Evolutionary conservation across 345 rosid genomes (phyloP), one percentile per base, ranked within the genome.

Genomic region (Pseudoturritis turrita): DNA sequence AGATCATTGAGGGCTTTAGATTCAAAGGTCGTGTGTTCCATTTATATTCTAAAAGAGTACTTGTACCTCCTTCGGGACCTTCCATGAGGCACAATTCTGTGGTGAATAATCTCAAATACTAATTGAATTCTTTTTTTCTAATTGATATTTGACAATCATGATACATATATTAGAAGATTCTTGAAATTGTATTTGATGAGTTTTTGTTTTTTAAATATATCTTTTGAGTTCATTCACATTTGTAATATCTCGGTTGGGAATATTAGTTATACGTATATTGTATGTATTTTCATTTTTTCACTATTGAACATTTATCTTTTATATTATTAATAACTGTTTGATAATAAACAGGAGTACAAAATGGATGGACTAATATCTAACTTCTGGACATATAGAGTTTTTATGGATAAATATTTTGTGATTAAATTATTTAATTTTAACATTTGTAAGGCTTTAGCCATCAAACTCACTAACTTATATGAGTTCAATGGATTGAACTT

Each of bases 31-130:
- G 70, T 73, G 52, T 77, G 72, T 87, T 90, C 78, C 83, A 83
- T 71, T 82, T 74, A 80, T 65, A 84, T 23, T 96, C 98, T 11
- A 90, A 89, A 75, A 86, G 87, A 11, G 72, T 73, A 4, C 82
- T 81, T 7, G 71, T 90, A 15, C 97, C 97, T 10, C 96, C 98
- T 61, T 93, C 97, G 3, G 96, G 83, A 52, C 98, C 97, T 7
- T 93, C 98, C 22, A 86, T 61, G 65, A 72, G 86, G 46, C 97
- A 93, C 83, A 93, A 93, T 77, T 75, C 79, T 3, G 71, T 62
- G 40, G 78, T 21, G 56, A 19, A 74, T 73, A 51, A 57, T 57
- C 47, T 66, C 62, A 50, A 67, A 59, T 35, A 65, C 41, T 73
- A 56, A 28, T 65, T 45, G 13, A 6, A n/a, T n/a, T n/a, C n/a